These are phyloP conservation scores for Pythium scleroteichum DNA, from an alignment of 352 stramenopile species.

Conservation along the genomic window DNA sequence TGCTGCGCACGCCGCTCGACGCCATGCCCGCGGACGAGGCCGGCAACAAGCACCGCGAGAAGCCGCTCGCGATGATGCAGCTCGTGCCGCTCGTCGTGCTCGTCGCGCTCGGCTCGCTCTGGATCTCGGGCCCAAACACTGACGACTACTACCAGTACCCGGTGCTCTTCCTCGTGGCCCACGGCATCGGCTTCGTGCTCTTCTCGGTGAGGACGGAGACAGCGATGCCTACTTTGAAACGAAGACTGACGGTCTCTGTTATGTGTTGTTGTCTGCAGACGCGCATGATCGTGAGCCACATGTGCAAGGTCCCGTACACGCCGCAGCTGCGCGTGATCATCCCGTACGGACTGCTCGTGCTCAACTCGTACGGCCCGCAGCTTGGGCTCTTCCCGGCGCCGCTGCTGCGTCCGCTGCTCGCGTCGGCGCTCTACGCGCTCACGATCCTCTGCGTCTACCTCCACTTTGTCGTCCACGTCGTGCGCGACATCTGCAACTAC, in stretches of 20 bases:
- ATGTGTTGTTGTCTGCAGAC: constrained; percentile 41
- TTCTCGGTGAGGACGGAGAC: constrained; percentile 76
- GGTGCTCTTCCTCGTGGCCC: constrained; percentile 74
- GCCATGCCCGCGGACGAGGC: constrained; percentile 66
- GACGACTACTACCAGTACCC: constrained; percentile 70
- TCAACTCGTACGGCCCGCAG: constrained; percentile 66
- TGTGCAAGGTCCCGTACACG: constrained; percentile 88
- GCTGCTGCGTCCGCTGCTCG: constrained; percentile 64
- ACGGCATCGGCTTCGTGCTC: constrained; percentile 83
- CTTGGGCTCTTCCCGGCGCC: constrained; percentile 49
- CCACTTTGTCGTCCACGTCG: constrained; percentile 79
- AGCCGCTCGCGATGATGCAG: constrained; percentile 74
- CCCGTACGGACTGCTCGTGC: constrained; percentile 69
- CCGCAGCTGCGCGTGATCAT: constrained; percentile 82
- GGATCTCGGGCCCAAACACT: constrained; percentile 70
- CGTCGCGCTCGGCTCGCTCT: constrained; percentile 57
- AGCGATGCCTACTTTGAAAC: no score
- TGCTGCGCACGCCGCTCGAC: constrained; percentile 52
- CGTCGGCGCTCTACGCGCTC: constrained; percentile 67
- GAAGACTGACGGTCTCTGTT: no score
- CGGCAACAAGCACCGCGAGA: constrained; percentile 84
- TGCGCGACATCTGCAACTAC: constrained; percentile 86
- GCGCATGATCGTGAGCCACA: constrained; percentile 89
- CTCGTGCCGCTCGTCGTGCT: constrained; percentile 71
- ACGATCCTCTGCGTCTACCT: constrained; percentile 77